Evolutionary conservation across 208 protist genomes (phyloP).

Genomic region (Crithidia fasciculata): DNA sequence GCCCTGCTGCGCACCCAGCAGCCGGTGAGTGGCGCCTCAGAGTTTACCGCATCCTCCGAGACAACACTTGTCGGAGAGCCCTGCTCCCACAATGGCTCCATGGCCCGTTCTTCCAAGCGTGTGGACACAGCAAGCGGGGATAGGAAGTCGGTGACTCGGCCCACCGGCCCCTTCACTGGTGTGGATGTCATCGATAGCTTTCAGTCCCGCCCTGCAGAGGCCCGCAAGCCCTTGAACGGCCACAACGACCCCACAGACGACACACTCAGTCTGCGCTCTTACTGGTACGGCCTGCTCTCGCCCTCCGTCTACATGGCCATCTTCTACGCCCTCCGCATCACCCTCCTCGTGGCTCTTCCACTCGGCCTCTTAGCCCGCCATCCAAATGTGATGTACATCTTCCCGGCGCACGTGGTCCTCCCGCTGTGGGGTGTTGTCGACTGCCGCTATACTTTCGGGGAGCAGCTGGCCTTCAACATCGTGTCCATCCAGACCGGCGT

Average conservation of each 20-base stretch:
- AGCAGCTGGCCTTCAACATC: conserved; percentile 46
- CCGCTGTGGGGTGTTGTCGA: conserved; percentile 47
- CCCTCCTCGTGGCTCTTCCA: conserved; percentile 51
- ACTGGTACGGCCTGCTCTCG: conserved; percentile 45
- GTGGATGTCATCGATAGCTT: not conserved
- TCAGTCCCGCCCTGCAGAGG: not conserved
- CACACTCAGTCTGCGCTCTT: conserved; percentile 28
- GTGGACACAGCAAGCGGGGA: not conserved
- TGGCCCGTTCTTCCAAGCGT: not conserved
- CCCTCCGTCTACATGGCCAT: conserved; percentile 50
- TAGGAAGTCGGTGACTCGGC: no score
- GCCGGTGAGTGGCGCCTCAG: not conserved
- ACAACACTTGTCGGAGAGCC: not conserved
- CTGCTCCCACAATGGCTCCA: not conserved
- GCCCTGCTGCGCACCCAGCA: not conserved
- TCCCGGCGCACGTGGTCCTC: conserved; percentile 45
- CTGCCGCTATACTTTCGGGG: conserved; percentile 52
- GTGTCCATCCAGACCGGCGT: conserved; percentile 30
- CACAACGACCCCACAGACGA: conserved; percentile 30
- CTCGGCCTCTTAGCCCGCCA: conserved; percentile 40
- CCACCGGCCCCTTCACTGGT: no score
- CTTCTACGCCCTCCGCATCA: conserved; percentile 62
- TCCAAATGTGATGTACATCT: conserved; percentile 28
- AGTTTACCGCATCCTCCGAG: not conserved
- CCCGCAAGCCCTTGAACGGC: conserved; percentile 6